These are phyloP conservation scores for Xylogone sp. DNA, from an alignment of 2,329 filamentous ascomycete genomes.

Conservation along the genomic window DNA sequence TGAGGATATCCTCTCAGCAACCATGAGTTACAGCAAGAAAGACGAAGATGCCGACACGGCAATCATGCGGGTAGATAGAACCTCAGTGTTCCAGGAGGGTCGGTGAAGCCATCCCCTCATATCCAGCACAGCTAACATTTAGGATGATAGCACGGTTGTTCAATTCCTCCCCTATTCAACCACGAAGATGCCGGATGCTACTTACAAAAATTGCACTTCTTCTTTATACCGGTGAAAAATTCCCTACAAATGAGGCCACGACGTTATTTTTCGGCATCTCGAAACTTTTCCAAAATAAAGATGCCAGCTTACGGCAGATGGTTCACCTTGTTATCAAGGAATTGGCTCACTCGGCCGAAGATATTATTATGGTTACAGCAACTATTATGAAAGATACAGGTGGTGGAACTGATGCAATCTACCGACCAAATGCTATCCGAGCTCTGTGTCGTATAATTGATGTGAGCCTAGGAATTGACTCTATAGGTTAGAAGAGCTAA, in stretches of 20 bases:
- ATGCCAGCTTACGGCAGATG: slow-evolving; percentile 97
- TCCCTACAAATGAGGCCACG: slow-evolving; percentile 95
- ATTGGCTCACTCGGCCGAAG: slow-evolving; percentile 88
- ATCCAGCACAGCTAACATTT: slow-evolving; percentile 33
- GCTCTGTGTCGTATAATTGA: slow-evolving; percentile 96
- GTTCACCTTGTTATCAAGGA: slow-evolving; percentile 98
- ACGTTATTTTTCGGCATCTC: slow-evolving; percentile 98
- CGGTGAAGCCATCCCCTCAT: slow-evolving; percentile 25
- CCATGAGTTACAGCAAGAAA: slow-evolving; percentile 97
- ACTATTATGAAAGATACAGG: slow-evolving; percentile 99
- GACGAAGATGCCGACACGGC: slow-evolving; percentile 94
- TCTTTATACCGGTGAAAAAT: slow-evolving; percentile 94
- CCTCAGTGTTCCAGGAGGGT: slow-evolving; percentile 99
- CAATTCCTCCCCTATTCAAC: slow-evolving; percentile 95
- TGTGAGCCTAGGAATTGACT: slow-evolving; percentile 46
- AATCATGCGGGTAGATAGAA: slow-evolving; percentile 96
- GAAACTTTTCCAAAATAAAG: slow-evolving; percentile 99
- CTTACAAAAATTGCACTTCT: slow-evolving; percentile 96
- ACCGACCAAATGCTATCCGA: slow-evolving; percentile 92
- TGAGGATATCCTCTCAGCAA: slow-evolving; percentile 34
- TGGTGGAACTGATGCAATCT: slow-evolving; percentile 89
- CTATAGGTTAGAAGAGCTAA: slow-evolving; percentile 20
- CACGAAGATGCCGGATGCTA: slow-evolving; percentile 94
- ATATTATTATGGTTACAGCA: slow-evolving; percentile 99
- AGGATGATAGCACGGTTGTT: slow-evolving; percentile 77